Evolutionary conservation across 1,284 basidiomycete species (phyloP).

Genomic region (Cutaneotrichosporon cutaneum): DNA sequence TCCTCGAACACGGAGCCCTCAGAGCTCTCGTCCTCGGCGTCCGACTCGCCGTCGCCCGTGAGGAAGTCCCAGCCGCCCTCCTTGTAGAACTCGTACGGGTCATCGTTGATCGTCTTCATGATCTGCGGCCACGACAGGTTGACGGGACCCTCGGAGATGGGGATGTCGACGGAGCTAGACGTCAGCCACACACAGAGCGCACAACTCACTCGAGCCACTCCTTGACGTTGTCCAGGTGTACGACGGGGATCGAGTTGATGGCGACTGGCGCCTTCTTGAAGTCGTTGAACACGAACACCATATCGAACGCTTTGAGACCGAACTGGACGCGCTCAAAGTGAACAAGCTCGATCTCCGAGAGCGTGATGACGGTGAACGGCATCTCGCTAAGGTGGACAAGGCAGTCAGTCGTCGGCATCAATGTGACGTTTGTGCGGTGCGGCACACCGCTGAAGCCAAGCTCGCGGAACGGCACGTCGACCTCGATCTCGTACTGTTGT

Average conservation of each 20-base stretch:
- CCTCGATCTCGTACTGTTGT: constrained; percentile 75
- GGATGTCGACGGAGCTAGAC: constrained; percentile 86
- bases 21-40: constrained; percentile 66
- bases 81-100: constrained; percentile 93
- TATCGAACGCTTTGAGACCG: constrained; percentile 93
- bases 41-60: constrained; percentile 64
- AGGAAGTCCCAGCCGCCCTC: constrained; percentile 95
- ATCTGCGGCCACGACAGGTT: constrained; percentile 98
- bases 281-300: constrained; percentile 95
- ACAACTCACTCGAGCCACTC: constrained; percentile 90
- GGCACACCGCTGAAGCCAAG: constrained; percentile 97
- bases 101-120: constrained; percentile 96
- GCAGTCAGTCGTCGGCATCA: constrained; percentile 97
- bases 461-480: constrained; percentile 96
- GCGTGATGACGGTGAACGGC: constrained; percentile 93
- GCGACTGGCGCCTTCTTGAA: constrained; percentile 89
- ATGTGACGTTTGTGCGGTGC: constrained; percentile 86
- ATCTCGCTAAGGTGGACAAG: constrained; percentile 92
- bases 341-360: constrained; percentile 92
- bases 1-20: constrained; percentile 74
- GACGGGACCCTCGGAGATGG: constrained; percentile 92
- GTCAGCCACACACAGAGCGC: constrained; percentile 13
- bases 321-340: constrained; percentile 98
- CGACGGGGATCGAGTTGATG: constrained; percentile 91
- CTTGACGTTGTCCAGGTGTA: constrained; percentile 90